Base-by-base conservation (phyloP, 768 basidiomycete genomes). In the Termitomyces heimii region DNA sequence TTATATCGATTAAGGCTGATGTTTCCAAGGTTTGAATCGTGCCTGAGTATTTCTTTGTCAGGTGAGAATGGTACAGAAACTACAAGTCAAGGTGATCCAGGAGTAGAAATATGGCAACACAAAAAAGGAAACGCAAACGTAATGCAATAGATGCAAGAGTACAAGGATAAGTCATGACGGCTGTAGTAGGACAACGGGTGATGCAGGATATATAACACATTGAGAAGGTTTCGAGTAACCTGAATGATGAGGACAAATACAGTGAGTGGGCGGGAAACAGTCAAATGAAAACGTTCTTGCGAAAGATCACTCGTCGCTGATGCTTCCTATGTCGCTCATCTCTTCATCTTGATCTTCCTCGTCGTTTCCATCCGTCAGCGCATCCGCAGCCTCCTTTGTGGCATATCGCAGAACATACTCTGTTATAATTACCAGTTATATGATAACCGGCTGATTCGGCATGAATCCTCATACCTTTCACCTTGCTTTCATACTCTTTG, bases 391-490 rank as follows among this genome's bases (percentile, higher is more conserved):
- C 67, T 92, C 94, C 74, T 92, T 89, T 37, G 89, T 95, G 14
- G 97, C 97, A 66, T 84, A 99, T 53, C 92, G 81, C 64, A 92
- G 88, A n/a, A 98, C 96, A 67, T 98, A 98, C 65, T 97, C 94
- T 95, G 65, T 44, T n/a, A 44, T 26, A n/a, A 8, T 49, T 24
- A 20, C 34, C 54, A 63, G 43, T 40, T 47, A 16, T 29, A 34
- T 40, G 46, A 32, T 22, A n/a, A 1, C 22, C 12, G 22, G 31
- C 12, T 14, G 20, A 32, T 18, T 35, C 20, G 42, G 37, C 40
- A 31, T 42, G 29, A 49, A 26, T 32, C 28, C 39, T 22, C 80
- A 32, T 66, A 89, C 92, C 93, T 76, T 94, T 93, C 56, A 99
- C 95, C 70, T 92, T 96, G 24, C 81, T 81, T 62, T 96, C 94